Conservation (phyloP, 805 yeast genomes). For the Helenozyma rhizophorensis region DNA sequence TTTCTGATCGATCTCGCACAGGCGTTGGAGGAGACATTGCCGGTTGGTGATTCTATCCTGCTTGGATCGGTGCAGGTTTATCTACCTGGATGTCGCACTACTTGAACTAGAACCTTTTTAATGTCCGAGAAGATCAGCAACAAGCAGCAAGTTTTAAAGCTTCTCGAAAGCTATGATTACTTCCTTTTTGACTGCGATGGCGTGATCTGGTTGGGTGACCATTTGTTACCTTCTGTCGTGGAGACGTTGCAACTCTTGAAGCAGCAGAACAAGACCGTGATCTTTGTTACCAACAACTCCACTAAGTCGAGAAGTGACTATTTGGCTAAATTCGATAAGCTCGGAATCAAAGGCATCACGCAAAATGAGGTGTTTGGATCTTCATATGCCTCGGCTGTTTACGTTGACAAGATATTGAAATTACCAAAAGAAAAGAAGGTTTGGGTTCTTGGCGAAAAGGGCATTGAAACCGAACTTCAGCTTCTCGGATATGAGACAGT, state of each 20-base stretch:
- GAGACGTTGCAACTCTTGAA: slow-evolving; percentile 70
- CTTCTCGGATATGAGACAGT: slow-evolving; percentile 69
- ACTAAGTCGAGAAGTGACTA: slow-evolving; percentile 83
- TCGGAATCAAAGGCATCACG: slow-evolving; percentile 45
- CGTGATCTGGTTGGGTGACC: slow-evolving; percentile 89
- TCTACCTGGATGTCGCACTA: no score
- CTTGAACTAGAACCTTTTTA: not conserved
- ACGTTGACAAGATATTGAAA: slow-evolving; percentile 69
- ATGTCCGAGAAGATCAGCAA: slow-evolving; percentile 49
- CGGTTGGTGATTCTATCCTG: no score
- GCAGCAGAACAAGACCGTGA: slow-evolving; percentile 54
- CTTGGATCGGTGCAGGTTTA: no score
- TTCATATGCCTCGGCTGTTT: slow-evolving; percentile 87
- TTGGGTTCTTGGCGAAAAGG: slow-evolving; percentile 86
- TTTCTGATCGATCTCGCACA: slow-evolving; percentile 28
- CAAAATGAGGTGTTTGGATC: slow-evolving; percentile 83
- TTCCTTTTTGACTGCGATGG: slow-evolving; percentile 97
- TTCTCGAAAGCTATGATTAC: slow-evolving; percentile 70
- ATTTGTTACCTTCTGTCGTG: slow-evolving; percentile 67
- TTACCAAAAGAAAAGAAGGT: slow-evolving; percentile 74
- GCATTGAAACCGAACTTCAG: slow-evolving; percentile 74
- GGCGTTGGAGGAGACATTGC: slow-evolving; percentile 48
- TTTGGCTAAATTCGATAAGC: slow-evolving; percentile 63
- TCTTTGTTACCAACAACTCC: slow-evolving; percentile 94
- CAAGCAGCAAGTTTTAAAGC: slow-evolving; percentile 44